Evolutionary conservation across 306 rosid species (phyloP).

Genomic region (Mimosa pudica): DNA sequence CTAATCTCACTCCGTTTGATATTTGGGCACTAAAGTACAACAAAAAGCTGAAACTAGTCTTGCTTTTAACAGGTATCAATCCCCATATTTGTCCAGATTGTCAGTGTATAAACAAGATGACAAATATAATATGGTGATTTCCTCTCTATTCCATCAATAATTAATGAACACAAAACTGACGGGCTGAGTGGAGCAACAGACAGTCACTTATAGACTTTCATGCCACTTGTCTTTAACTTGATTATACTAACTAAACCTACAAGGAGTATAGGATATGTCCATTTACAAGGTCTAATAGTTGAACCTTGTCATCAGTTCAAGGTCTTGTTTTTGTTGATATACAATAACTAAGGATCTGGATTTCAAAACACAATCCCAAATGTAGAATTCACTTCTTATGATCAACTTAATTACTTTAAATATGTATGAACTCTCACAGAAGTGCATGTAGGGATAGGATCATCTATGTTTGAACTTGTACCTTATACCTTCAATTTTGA

Average conservation of each 20-base stretch:
- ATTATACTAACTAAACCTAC: conserved; percentile 15
- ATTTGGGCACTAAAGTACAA: neutral
- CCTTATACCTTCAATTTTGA: neutral
- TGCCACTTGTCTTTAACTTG: conserved; percentile 2
- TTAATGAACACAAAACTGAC: neutral
- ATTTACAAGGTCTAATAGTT: conserved; percentile 5
- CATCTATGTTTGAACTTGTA: neutral
- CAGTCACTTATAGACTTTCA: conserved; percentile 1
- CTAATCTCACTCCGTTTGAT: neutral
- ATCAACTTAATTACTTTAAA: conserved; percentile 13
- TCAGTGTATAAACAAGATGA: neutral
- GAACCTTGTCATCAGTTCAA: neutral
- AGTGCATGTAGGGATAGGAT: neutral
- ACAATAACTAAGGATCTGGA: neutral
- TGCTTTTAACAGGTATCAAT: conserved; percentile 3
- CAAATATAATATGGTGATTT: neutral
- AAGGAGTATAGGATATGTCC: neutral
- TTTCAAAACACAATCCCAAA: neutral
- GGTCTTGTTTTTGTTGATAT: conserved; percentile 10
- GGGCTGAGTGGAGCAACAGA: neutral
- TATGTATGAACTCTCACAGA: neutral
- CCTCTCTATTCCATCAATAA: neutral
- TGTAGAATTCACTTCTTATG: conserved; percentile 7
- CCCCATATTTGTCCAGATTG: conserved; percentile 1
- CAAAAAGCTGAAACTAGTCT: conserved; percentile 14